A percentile compares a stretch with the other conserved stretches of the same genome.
Conservation (phyloP, 83 land plant species). For the Picea abies region DNA sequence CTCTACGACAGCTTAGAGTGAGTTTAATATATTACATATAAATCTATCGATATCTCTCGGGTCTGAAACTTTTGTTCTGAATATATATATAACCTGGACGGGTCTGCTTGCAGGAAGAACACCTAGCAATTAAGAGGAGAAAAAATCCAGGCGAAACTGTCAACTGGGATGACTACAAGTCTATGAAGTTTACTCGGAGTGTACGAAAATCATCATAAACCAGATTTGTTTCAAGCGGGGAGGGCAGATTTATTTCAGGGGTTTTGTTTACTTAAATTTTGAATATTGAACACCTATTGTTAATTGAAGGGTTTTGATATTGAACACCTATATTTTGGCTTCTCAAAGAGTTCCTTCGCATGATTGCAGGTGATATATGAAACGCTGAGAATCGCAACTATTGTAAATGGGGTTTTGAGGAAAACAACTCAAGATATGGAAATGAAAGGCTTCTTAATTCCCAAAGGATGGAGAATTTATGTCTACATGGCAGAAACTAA, state of each 20-base stretch:
- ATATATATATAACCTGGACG: too few relatives aligned
- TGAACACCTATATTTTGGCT: too few relatives aligned
- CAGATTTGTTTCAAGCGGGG: too few relatives aligned
- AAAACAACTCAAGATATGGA: slow-evolving; percentile 60
- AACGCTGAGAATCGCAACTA: slow-evolving; percentile 57
- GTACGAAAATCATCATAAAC: too few relatives aligned
- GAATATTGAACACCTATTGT: too few relatives aligned
- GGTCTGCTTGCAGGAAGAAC: slow-evolving; percentile 41
- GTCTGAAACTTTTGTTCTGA: too few relatives aligned
- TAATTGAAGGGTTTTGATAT: too few relatives aligned
- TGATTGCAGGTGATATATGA: slow-evolving; percentile 58
- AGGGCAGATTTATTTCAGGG: too few relatives aligned
- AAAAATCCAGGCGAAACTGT: slow-evolving; percentile 36
- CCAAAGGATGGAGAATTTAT: slow-evolving; percentile 72
- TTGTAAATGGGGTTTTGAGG: slow-evolving; percentile 67
- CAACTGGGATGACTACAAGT: slow-evolving; percentile 50
- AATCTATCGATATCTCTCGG: too few relatives aligned
- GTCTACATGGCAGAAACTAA: slow-evolving; percentile 60
- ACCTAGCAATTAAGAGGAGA: slow-evolving; percentile 39
- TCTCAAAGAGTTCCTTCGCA: too few relatives aligned
- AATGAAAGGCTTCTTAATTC: slow-evolving; percentile 54
- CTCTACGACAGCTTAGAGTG: slow-evolving; percentile 54
- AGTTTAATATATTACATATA: slow-evolving; percentile 14
- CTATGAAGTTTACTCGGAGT: slow-evolving; percentile 52
- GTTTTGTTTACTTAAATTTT: too few relatives aligned